Conservation (phyloP, 768 basidiomycete genomes). For the Leccinum longicurvipes region DNA sequence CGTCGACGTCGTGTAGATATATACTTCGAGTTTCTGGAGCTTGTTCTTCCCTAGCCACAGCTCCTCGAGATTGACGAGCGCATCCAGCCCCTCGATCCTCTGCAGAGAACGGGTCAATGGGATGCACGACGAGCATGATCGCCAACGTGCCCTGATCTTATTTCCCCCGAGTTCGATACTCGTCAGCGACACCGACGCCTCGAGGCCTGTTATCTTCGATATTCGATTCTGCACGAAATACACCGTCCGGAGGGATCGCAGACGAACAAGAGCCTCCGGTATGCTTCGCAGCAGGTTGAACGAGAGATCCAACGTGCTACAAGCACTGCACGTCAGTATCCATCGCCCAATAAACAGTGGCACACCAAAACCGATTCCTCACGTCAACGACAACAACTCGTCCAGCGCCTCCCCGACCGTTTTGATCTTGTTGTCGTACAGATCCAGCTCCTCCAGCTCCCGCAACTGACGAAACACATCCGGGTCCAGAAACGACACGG, state of each 20-base stretch:
- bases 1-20: not conserved
- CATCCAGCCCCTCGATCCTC: constrained; percentile 86
- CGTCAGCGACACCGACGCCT: constrained; percentile 53
- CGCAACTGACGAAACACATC: constrained; percentile 63
- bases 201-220: constrained; percentile 67
- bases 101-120: constrained; percentile 29
- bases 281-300: constrained; percentile 85
- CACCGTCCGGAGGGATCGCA: constrained; percentile 66
- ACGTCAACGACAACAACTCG: constrained; percentile 54
- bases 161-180: constrained; percentile 96
- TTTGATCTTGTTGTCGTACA: constrained; percentile 96
- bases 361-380: constrained; percentile 22
- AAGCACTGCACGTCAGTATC: not conserved
- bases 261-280: constrained; percentile 56
- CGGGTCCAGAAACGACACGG: constrained; percentile 68
- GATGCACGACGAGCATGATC: not conserved
- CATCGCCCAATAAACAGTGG: not conserved
- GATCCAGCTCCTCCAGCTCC: constrained; percentile 82
- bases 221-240: constrained; percentile 99
- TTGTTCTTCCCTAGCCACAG: constrained; percentile 99
- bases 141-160: constrained; percentile 67
- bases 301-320: constrained; percentile 84
- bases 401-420: constrained; percentile 63
- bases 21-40: constrained; percentile 80
- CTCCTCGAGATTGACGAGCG: constrained; percentile 80